A percentile compares a stretch with the other conserved stretches of the same genome.
phyloP scores from a whole-genome alignment of 2,329 filamentous ascomycete genomes.

The Mollisiaceae sp. region DNA sequence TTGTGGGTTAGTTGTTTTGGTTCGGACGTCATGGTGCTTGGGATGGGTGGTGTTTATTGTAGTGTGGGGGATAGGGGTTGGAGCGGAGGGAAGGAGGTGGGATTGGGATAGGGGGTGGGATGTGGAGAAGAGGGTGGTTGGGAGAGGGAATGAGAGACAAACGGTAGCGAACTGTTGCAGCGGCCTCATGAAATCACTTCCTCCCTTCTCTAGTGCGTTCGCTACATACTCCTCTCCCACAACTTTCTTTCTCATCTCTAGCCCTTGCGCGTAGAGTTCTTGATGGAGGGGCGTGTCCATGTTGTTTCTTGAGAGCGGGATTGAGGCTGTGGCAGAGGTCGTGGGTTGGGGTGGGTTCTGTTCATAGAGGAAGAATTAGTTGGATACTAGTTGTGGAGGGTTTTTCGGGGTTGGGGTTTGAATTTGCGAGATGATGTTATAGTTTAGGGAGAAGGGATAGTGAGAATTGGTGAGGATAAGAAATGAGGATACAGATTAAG shows the following conservation, averaged over 20 bases:
- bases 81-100: neutral
- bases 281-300: slow-evolving; percentile 37
- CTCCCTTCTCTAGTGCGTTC: slow-evolving; percentile 28
- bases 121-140: neutral
- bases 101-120: neutral
- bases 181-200: slow-evolving; percentile 37
- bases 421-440: too few species aligned
- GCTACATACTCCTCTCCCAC: slow-evolving; percentile 40
- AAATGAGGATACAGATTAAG: too few species aligned
- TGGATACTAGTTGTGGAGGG: too few species aligned
- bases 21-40: neutral
- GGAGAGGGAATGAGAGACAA: slow-evolving; percentile 11
- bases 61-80: too few species aligned
- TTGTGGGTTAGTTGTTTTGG: neutral
- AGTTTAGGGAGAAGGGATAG: too few species aligned
- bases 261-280: slow-evolving; percentile 31
- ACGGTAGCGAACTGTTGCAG: slow-evolving; percentile 41
- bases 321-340: neutral
- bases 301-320: slow-evolving; percentile 34
- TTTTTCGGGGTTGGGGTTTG: too few species aligned
- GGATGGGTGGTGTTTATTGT: too few species aligned
- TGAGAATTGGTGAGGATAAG: too few species aligned
- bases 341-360: too few species aligned
- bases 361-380: too few species aligned
- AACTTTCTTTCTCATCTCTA: slow-evolving; percentile 38